Base-by-base conservation (phyloP, 2,329 filamentous ascomycete genomes). In the Akanthomyces uredinophilus region DNA sequence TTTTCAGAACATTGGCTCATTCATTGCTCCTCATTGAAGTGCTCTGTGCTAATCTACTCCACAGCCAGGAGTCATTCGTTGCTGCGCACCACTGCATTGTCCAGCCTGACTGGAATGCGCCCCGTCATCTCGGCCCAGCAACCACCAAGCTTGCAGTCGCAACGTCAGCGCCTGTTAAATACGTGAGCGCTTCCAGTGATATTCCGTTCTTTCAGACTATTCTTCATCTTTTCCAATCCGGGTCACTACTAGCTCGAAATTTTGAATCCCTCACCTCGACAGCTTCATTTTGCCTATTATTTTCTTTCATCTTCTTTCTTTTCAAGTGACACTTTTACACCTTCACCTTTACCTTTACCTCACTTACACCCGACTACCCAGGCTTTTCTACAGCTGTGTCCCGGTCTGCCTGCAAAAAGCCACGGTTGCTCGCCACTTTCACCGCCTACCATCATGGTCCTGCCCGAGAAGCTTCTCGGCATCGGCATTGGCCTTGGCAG, bases 61-160 rank as follows among this genome's bases (percentile, higher is more conserved):
- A 29, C 56, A 27, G 14, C 18, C 11, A 7, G 5, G 14, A 22
- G 18, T 60, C 8, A 14, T 46, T 41, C 39, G 49, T 60, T 52
- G 49, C 57, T 43, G 47, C n/a, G 41, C 47, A 37, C 44, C 44
- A 58, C 27, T 22, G 27, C 57, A 35, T 18, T 44, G 24, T 43
- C 35, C 22, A 20, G 32, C 11, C 43, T 44, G 47, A 63, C 64
- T 70, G 72, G 72, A 73, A 74, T 73, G 72, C 63, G 69, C 69
- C 7, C 7, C 32, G 71, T 73, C 69, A 68, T 50, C 64, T 63
- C 68, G 65, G 72, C 71, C 46, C 32, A 56, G 52, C 52, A 55
- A 62, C 60, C 52, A 35, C 22, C 20, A 49, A 13, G 32, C 10
- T 18, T 39, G 51, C 59, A 22, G 18, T 47, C 29, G 37, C 47